Evolutionary conservation across 2,329 filamentous ascomycete genomes (phyloP), one percentile per base, ranked within the genome.

Genomic region (Colletotrichum sp.): DNA sequence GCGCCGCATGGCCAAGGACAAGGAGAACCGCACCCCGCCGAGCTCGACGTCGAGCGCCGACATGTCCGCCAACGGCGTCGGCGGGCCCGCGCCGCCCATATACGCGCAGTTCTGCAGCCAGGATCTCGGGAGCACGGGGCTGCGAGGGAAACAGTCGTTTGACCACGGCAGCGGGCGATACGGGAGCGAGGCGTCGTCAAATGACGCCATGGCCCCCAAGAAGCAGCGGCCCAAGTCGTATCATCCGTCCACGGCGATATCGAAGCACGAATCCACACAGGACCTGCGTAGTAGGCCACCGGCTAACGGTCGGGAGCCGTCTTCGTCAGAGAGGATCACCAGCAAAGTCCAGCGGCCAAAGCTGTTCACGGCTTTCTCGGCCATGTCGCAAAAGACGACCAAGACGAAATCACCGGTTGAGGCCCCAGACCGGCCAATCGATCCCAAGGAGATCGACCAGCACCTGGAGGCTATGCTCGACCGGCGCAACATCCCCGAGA

Each of bases 401-500:
- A 86, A 86, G 74, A 82, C 84, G 3, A 79, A 82, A 4, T 77
- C 83, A 1, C 75, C 55, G 16, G 77, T 26, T 71, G 83, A 74
- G 76, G 90, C 71, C 82, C 86, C 91, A 7, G 93, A 94, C 61
- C 81, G 81, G 9, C 75, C 79, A n/a, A 84, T 92, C 34, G 86
- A 90, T 71, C 86, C 88, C n/a, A 86, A 88, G 79, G 87, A 92
- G 76, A 89, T 92, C 55, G 87, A 90, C 76, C 85, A 84, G 73
- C 90, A 92, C 77, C 87, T 92, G 63, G 91, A 93, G 79, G 91
- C 89, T 4, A 89, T 92, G 84, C 83, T 98, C 84, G 95, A 98
- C 82, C 92, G 96, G 21, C 91, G 96, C 77, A 98, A 98, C 80
- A 98, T 98, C 70, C 96, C 96, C 4, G 95, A 97, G 81, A 94